Base-by-base conservation (phyloP, 306 rosid species). In the Cotoneaster glaucophyllus region DNA sequence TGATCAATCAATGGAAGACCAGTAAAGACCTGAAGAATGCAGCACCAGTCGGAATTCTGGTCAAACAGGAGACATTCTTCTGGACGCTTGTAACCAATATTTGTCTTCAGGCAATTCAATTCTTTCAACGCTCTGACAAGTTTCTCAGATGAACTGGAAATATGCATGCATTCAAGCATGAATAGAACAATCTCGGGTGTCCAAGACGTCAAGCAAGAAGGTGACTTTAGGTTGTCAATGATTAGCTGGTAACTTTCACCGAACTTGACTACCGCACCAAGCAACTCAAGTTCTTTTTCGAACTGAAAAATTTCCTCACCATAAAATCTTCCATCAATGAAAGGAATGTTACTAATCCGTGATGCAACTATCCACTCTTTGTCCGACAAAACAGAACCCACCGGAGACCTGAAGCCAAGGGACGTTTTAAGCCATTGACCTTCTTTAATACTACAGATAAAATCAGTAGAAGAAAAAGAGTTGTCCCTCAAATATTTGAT, bases 301-400 rank as follows among this genome's bases (percentile, higher is more conserved):
- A 81, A 93, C 11, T 19, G 3, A 24, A 29, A 34, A 18, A 91
- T 86, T 63, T 89, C 92, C 5, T 61, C 69, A 48, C 98, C 91
- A 37, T 79, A 90, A 74, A 81, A 82, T 13, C 25, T 71, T 12
- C 53, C 8, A 65, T 93, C 90, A 15, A 91, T 80, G 79, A 86
- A 91, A 32, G 98, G 98, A 77, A 93, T 82, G 21, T 77, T 71
- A 72, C 97, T 82, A 12, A 93, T 71, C 80, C 82, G 81, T 1
- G 85, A 81, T 1, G 93, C 97, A 78, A 80, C 73, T 67, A 0
- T 29, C 98, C 97, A 93, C 39, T 70, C 82, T 5, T 80, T 15
- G 67, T 80, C 83, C 59, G 61, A 75, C 84, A 89, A 75, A 29
- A 93, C 97, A 5, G 97, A 81, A 56, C 82, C 88, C 14, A 53